These are phyloP conservation scores for Cryptosporidium xiaoi DNA, from an alignment of 169 alveolate genomes.

Conservation along the genomic window DNA sequence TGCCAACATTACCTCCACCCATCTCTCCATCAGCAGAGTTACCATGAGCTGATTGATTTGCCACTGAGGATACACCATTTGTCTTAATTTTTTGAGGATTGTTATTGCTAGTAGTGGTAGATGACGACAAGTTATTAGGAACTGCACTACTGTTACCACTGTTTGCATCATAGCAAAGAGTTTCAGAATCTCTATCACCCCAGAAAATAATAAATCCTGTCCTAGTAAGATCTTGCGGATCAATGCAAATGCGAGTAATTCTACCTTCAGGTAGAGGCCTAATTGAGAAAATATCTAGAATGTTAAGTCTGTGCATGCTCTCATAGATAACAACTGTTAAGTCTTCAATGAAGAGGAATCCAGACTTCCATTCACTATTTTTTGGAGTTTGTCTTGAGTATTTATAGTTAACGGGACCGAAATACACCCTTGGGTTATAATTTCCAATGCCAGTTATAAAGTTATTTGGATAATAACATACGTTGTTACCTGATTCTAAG, in stretches of 20 bases:
- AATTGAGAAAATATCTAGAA: slow-evolving; percentile 31
- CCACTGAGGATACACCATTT: background rate
- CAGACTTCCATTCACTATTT: slow-evolving; percentile 28
- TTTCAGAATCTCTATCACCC: slow-evolving; percentile 67
- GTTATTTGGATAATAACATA: background rate
- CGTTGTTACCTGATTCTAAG: background rate
- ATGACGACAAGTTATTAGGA: background rate
- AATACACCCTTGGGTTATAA: background rate
- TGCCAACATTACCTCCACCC: background rate
- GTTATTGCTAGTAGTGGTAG: background rate
- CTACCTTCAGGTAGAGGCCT: slow-evolving; percentile 46
- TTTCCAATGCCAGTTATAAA: background rate
- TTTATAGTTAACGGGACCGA: background rate
- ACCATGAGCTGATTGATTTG: background rate
- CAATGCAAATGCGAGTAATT: slow-evolving; percentile 53
- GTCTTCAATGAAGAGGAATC: slow-evolving; percentile 45
- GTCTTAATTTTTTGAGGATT: slow-evolving; percentile 10
- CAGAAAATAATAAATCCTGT: slow-evolving; percentile 66
- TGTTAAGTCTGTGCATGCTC: slow-evolving; percentile 12
- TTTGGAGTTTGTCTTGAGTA: slow-evolving; percentile 12
- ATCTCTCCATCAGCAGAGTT: background rate
- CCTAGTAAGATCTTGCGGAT: slow-evolving; percentile 62
- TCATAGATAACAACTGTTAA: slow-evolving; percentile 35
- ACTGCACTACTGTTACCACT: background rate
- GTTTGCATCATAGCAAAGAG: background rate